Evolutionary conservation across 176 grass and related monocot genomes (phyloP).

Genomic region (Oryza australiensis): DNA sequence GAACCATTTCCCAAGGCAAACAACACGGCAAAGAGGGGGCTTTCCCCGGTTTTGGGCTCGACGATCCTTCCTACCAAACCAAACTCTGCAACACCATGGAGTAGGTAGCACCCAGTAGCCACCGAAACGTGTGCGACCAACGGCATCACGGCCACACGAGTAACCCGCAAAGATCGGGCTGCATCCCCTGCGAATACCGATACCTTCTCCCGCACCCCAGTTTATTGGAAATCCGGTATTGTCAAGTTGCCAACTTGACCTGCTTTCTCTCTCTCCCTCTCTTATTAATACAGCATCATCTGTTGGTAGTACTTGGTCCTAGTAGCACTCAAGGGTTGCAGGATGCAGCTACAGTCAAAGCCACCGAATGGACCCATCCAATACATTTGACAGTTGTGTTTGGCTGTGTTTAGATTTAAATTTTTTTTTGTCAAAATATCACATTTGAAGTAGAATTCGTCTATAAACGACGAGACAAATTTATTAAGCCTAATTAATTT

Average conservation of each 20-base stretch:
- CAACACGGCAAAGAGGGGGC: background rate
- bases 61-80: background rate
- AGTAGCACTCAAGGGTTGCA: no score
- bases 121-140: background rate
- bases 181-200: background rate
- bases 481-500: no score
- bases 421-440: no score
- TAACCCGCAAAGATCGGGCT: background rate
- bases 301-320: no score
- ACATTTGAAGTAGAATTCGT: no score
- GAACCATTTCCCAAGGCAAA: no score
- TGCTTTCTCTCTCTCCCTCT: background rate
- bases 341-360: background rate
- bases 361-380: background rate
- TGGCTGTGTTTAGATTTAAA: no score
- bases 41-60: conserved; percentile 12
- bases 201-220: background rate
- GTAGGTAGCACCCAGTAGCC: no score
- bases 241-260: background rate
- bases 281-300: background rate
- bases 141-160: background rate
- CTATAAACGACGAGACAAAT: no score
- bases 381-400: no score
- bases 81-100: background rate
- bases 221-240: background rate